Evolutionary conservation across 1,139 yeast species (phyloP).

Genomic region (Candida neerlandica): DNA sequence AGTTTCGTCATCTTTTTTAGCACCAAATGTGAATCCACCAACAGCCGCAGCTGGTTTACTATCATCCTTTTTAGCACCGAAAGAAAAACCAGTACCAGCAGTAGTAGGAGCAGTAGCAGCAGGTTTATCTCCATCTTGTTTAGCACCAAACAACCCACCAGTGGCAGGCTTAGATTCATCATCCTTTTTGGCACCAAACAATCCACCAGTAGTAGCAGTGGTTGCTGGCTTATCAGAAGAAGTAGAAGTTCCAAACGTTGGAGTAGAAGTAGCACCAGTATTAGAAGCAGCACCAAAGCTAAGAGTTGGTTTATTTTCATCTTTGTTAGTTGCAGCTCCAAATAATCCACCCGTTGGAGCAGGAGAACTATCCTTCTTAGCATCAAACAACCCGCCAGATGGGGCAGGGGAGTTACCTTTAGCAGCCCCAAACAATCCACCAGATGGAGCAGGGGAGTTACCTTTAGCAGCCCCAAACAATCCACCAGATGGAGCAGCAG

Average conservation of each 20-base stretch:
- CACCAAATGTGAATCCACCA: conserved; percentile 20
- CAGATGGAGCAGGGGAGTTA: conserved; percentile 16
- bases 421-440: conserved; percentile 21
- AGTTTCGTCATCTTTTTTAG: conserved; percentile 21
- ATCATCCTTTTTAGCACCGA: conserved; percentile 24
- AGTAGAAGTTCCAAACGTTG: conserved; percentile 19
- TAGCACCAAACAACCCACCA: conserved; percentile 25
- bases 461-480: conserved; percentile 14
- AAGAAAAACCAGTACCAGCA: conserved; percentile 18
- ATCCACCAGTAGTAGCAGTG: conserved; percentile 13
- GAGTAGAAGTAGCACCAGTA: conserved; percentile 19
- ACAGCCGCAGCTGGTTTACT: conserved; percentile 15
- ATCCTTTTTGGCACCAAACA: conserved; percentile 20
- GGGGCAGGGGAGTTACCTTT: conserved; percentile 20
- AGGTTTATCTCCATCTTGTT: conserved; percentile 22
- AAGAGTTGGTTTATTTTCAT: conserved; percentile 11
- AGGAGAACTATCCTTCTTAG: conserved; percentile 22
- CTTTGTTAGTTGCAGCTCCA: conserved; percentile 24
- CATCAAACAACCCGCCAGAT: conserved; percentile 25
- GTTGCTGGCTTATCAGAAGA: conserved; percentile 16
- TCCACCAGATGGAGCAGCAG: neutral
- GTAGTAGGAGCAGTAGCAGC: conserved; percentile 22
- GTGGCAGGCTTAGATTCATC: conserved; percentile 19
- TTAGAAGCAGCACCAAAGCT: conserved; percentile 14
- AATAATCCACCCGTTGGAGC: conserved; percentile 20